Conservation (phyloP, 169 alveolate genomes). For the Plasmodium gonderi region DNA sequence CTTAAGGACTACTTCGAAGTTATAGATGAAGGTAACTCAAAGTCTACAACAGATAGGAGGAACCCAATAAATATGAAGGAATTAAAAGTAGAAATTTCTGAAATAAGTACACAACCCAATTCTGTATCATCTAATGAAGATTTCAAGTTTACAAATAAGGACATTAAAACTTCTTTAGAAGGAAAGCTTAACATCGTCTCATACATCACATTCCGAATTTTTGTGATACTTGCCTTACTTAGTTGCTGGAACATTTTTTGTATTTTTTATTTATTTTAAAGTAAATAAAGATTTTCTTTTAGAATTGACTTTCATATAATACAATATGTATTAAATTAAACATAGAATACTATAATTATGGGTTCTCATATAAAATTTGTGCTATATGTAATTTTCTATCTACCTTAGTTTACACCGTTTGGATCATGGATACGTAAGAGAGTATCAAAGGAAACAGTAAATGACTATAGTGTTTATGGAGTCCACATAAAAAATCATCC, state of each 20-base stretch:
- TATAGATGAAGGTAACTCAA: background rate
- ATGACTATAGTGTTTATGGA: background rate
- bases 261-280: too few relatives aligned
- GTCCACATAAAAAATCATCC: background rate
- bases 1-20: background rate
- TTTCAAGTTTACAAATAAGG: background rate
- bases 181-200: background rate
- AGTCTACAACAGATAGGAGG: background rate
- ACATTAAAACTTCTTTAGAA: background rate
- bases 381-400: background rate
- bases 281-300: background rate
- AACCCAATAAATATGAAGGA: background rate
- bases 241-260: background rate
- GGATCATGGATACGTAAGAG: background rate
- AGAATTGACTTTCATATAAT: background rate
- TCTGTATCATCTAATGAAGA: background rate
- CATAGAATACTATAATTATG: background rate
- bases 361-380: background rate
- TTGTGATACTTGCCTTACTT: background rate
- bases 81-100: background rate
- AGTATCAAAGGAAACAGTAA: background rate
- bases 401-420: background rate
- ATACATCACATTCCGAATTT: background rate
- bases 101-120: too few relatives aligned
- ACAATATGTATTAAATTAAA: background rate